phyloP scores from a whole-genome alignment of 148 eudicot species.

The Rhododendron simsii region DNA sequence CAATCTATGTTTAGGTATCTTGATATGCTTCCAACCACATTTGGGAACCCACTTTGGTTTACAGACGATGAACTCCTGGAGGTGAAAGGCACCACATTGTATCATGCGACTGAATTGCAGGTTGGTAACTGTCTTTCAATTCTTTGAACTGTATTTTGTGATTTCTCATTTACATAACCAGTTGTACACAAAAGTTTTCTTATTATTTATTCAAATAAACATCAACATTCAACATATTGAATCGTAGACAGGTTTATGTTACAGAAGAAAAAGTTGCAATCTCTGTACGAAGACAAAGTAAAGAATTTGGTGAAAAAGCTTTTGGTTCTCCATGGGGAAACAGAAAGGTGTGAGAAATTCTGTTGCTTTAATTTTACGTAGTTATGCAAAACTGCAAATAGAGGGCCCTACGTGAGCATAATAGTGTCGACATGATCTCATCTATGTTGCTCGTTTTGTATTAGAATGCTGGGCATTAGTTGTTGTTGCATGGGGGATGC shows the following conservation, averaged over 20 bases:
- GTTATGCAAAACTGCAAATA: neutral
- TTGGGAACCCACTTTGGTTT: constrained; percentile 90
- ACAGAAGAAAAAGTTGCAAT: constrained; percentile 67
- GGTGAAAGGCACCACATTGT: constrained; percentile 73
- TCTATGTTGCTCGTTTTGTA: neutral
- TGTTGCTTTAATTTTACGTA: neutral
- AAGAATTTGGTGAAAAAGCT: constrained; percentile 64
- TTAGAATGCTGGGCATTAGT: neutral
- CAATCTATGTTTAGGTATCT: constrained; percentile 44
- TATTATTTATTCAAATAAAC: neutral
- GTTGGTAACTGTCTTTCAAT: constrained; percentile 20
- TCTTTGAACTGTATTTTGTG: neutral
- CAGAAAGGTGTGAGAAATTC: constrained; percentile 55
- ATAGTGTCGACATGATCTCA: neutral
- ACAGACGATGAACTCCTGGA: constrained; percentile 75
- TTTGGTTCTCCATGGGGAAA: constrained; percentile 55
- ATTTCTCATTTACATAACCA: neutral
- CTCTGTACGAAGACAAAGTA: constrained; percentile 66
- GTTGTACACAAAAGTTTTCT: neutral
- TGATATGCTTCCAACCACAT: constrained; percentile 80
- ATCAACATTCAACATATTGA: constrained; percentile 16
- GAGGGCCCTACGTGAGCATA: neutral
- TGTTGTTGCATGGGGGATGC: neutral
- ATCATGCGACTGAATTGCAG: constrained; percentile 73
- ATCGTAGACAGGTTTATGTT: constrained; percentile 23